Evolutionary conservation across 192 early-diverging fungal species (phyloP).

Genomic region (Coemansia sp.): DNA sequence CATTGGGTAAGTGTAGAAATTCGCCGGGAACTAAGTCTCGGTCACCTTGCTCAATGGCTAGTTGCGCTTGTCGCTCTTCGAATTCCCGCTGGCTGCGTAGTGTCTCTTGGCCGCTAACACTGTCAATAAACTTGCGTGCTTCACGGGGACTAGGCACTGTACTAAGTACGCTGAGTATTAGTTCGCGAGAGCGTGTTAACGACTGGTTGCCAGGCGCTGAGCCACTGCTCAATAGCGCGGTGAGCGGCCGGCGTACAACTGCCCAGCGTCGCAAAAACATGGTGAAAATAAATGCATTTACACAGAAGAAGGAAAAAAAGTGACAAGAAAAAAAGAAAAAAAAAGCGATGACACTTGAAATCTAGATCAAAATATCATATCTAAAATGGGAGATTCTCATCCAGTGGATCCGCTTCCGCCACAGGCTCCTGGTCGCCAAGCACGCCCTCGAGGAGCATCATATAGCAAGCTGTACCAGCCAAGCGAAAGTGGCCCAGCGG

Average conservation of each 20-base stretch:
- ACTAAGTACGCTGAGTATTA: conserved; percentile 55
- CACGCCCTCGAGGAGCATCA: conserved; percentile 25
- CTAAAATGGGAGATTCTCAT: too few species aligned
- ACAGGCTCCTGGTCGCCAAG: conserved; percentile 4
- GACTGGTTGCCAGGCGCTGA: neutral
- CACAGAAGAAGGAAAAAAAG: neutral
- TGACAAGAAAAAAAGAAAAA: neutral
- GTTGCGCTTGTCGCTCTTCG: conserved; percentile 38
- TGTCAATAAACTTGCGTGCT: conserved; percentile 54
- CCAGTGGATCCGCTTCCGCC: neutral
- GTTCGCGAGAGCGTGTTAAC: conserved; percentile 36
- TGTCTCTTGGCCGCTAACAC: conserved; percentile 46
- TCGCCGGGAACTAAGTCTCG: conserved; percentile 24
- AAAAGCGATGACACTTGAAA: neutral
- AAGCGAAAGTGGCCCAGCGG: conserved; percentile 23
- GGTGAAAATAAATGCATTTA: neutral
- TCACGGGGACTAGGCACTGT: conserved; percentile 54
- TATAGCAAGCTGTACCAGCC: conserved; percentile 7
- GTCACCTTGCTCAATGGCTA: conserved; percentile 21
- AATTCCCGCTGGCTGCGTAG: conserved; percentile 51
- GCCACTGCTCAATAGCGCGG: neutral
- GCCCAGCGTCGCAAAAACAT: neutral
- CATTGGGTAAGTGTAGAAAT: neutral
- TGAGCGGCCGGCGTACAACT: neutral
- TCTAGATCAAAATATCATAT: neutral